A percentile compares a stretch with the other conserved stretches of the same genome.
phyloP scores from a whole-genome alignment of 805 yeast species.

The Debaryomyces castellii region DNA sequence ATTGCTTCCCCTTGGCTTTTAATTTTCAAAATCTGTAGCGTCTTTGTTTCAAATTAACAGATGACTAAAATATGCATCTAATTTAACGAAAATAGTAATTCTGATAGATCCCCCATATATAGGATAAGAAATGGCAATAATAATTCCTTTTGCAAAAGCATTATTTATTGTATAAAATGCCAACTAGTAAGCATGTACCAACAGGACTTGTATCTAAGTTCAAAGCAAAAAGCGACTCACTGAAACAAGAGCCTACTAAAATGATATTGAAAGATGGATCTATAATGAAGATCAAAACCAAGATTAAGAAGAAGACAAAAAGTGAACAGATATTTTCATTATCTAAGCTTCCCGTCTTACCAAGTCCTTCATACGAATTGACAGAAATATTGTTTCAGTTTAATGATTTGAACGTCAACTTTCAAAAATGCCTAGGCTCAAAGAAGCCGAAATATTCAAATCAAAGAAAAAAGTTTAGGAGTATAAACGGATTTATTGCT shows the following conservation, averaged over 20 bases:
- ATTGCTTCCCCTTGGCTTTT: background rate
- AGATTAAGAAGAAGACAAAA: background rate
- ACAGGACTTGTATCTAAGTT: constrained; percentile 8
- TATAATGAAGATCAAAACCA: background rate
- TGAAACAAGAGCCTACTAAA: background rate
- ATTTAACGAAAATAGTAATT: background rate
- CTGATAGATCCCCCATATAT: background rate
- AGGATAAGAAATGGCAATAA: background rate
- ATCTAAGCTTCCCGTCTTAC: constrained; percentile 12
- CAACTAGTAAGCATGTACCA: constrained; percentile 6
- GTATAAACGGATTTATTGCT: constrained; percentile 29
- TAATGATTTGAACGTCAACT: constrained; percentile 3
- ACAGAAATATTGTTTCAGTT: constrained; percentile 9
- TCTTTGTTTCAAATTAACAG: background rate
- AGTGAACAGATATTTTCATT: constrained; percentile 7
- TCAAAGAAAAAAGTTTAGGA: constrained; percentile 1
- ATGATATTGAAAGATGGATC: background rate
- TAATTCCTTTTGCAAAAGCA: background rate
- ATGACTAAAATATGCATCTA: background rate
- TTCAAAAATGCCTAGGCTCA: background rate
- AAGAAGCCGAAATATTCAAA: constrained; percentile 1
- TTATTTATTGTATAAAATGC: background rate
- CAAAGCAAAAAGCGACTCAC: background rate
- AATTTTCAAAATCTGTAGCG: background rate
- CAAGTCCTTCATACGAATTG: constrained; percentile 11